These are phyloP conservation scores for Kwoniella newhampshirensis DNA, from an alignment of 768 basidiomycete genomes.

Conservation along the genomic window DNA sequence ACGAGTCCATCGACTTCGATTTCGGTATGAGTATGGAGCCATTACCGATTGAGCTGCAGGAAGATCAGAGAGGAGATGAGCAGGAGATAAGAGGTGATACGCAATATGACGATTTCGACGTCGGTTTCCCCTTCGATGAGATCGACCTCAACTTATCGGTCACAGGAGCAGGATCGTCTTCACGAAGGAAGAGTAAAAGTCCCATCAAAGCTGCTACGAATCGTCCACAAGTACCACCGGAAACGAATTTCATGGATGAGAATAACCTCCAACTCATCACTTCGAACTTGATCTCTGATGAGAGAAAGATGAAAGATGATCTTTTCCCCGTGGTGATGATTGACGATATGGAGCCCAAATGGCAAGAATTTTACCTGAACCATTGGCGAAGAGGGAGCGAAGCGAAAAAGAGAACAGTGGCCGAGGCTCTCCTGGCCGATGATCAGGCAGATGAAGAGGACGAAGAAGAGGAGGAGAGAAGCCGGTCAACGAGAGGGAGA, in stretches of 20 bases:
- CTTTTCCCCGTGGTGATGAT: conserved; percentile 9
- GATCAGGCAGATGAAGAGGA: conserved; percentile 7
- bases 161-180: background rate
- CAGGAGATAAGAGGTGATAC: background rate
- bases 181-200: conserved; percentile 2
- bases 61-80: background rate
- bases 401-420: background rate
- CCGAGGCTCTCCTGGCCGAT: background rate
- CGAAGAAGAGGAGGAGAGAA: too few relatives aligned
- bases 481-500: background rate
- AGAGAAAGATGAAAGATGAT: background rate
- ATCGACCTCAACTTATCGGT: conserved; percentile 1
- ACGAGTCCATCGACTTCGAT: background rate
- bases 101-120: conserved; percentile 6
- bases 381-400: conserved; percentile 43
- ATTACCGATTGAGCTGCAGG: background rate
- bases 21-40: too few relatives aligned
- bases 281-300: background rate
- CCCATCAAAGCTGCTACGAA: background rate
- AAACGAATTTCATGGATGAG: background rate
- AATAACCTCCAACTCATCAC: background rate
- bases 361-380: conserved; percentile 38
- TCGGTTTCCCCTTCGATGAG: conserved; percentile 18
- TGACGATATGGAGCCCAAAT: conserved; percentile 3
- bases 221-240: background rate